Base-by-base conservation (phyloP, 2,329 filamentous ascomycete species). In the Pleochaeta shiraiana region DNA sequence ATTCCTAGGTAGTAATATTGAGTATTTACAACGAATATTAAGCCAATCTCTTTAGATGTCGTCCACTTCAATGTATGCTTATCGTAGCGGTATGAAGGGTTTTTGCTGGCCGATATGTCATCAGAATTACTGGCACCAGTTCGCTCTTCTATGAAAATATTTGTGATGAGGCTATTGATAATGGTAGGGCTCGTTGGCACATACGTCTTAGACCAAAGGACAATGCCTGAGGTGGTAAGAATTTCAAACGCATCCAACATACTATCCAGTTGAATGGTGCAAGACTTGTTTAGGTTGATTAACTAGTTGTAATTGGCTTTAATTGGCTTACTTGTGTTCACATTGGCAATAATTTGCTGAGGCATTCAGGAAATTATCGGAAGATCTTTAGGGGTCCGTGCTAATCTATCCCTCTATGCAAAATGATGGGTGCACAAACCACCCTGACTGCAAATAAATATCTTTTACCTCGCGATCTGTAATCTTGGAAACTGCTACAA, bases 211-310 rank as follows among this genome's bases (percentile, higher is more conserved):
- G 92, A 96, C 93, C 93, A 98, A 64, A 98, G 83, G 65, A 98
- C 93, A 67, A 98, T 91, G 65, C 93, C 93, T 3, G 91, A 95
- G 43, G 92, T 95, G 66, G 92, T 96, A 67, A 98, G 76, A 69
- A 98, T 93, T 76, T 98, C 92, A 74, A 98, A 98, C 19, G 88
- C 87, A 78, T 98, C 93, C 76, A 98, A 78, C 92, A 97, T 97
- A 4, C 61, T 70, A n/a, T n/a, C n/a, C n/a, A n/a, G n/a, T n/a
- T n/a, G n/a, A n/a, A n/a, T n/a, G n/a, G n/a, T n/a, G n/a, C n/a
- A n/a, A n/a, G n/a, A n/a, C n/a, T n/a, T n/a, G n/a, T n/a, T n/a
- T n/a, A n/a, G n/a, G n/a, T n/a, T n/a, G n/a, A n/a, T n/a, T n/a
- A n/a, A n/a, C n/a, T n/a, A n/a, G n/a, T n/a, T n/a, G n/a, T n/a